Percentiles rank a stretch among this genome's conserved stretches.
Evolutionary conservation across 2,329 filamentous ascomycete genomes (phyloP).

Genomic region (Penicillium sp.): DNA sequence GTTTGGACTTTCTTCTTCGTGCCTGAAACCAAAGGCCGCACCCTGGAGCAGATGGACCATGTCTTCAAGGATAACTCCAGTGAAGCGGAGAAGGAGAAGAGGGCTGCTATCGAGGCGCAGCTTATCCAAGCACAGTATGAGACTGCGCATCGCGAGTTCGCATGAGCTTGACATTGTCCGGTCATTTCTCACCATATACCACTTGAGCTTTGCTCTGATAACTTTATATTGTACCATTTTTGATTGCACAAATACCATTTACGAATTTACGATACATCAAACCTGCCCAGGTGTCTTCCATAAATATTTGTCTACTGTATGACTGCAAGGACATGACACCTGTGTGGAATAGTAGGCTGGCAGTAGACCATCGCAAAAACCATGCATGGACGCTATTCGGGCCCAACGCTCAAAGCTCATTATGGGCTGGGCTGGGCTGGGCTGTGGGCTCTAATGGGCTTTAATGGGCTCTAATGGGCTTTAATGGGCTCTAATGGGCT

Average conservation of each 20-base stretch:
- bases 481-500: no score
- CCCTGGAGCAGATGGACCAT: slow-evolving; percentile 58
- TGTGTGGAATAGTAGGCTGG: no score
- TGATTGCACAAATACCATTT: neutral
- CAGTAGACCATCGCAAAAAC: no score
- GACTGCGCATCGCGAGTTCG: slow-evolving; percentile 14
- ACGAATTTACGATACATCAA: neutral
- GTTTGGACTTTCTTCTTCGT: slow-evolving; percentile 58
- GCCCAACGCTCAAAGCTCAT: no score
- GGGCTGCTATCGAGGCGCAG: slow-evolving; percentile 35
- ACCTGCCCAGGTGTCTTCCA: no score
- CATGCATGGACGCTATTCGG: no score
- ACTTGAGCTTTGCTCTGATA: neutral
- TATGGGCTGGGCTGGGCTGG: no score
- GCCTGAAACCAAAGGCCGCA: slow-evolving; percentile 60
- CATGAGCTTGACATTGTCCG: neutral
- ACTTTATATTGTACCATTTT: neutral
- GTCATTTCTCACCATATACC: neutral
- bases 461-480: no score
- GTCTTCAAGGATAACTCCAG: slow-evolving; percentile 44
- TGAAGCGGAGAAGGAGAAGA: slow-evolving; percentile 32
- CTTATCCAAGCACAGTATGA: slow-evolving; percentile 21
- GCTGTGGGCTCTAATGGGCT: no score
- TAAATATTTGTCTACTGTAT: no score
- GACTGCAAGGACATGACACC: no score